These are phyloP conservation scores for Microcyclospora pomicola DNA, from an alignment of 2,329 filamentous ascomycete genomes.

Conservation along the genomic window DNA sequence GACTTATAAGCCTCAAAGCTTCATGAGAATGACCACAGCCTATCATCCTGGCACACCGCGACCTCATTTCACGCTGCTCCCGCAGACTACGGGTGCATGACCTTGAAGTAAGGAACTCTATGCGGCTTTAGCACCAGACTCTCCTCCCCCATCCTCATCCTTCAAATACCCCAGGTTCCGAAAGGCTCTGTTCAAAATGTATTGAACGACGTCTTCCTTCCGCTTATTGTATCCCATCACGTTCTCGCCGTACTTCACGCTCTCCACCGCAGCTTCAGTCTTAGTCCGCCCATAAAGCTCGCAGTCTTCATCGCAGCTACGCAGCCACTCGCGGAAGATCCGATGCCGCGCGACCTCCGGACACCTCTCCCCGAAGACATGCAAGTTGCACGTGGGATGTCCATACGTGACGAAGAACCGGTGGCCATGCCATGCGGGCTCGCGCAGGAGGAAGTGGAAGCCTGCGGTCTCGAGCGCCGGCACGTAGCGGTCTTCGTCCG, in stretches of 20 bases:
- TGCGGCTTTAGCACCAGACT: not conserved
- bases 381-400: constrained; percentile 31
- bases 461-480: constrained; percentile 29
- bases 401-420: constrained; percentile 31
- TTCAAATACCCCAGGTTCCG: constrained; percentile 1
- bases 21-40: no score
- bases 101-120: no score
- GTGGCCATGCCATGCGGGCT: constrained; percentile 36
- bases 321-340: constrained; percentile 35
- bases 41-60: no score
- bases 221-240: constrained; percentile 29
- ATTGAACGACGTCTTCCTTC: constrained; percentile 29
- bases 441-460: constrained; percentile 34
- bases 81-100: no score
- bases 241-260: constrained; percentile 20
- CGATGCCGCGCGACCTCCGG: constrained; percentile 31
- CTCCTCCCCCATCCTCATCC: not conserved
- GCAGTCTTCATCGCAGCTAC: constrained; percentile 25
- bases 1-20: no score
- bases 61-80: no score
- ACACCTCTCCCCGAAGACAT: constrained; percentile 34
- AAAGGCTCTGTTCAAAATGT: constrained; percentile 28
- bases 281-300: constrained; percentile 30
- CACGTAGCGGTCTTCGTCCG: constrained; percentile 32
- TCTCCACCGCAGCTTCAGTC: constrained; percentile 21